Evolutionary conservation across 2,329 filamentous ascomycete genomes (phyloP), one percentile per base, ranked within the genome.

Genomic region (Hyphodiscus sp.): DNA sequence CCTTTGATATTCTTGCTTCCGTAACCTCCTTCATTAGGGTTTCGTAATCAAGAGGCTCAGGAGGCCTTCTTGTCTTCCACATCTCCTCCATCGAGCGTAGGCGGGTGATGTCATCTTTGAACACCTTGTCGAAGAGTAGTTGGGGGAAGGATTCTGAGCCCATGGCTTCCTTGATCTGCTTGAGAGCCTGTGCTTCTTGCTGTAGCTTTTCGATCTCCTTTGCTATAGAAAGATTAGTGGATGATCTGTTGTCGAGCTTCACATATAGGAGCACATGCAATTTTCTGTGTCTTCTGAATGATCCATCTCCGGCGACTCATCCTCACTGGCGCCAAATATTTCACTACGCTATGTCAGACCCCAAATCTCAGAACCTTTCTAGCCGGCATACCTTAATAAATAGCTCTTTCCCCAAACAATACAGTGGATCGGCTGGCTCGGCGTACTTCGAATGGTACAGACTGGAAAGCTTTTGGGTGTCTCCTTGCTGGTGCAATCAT

Each of bases 361-460:
- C n/a, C 41, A n/a, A 23, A 19, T 47, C n/a, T 44, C 16, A 42
- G 30, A 53, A 51, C 38, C 8, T 41, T 10, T 11, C 4, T 20
- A 8, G 20, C 19, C 1, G 38, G 59, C 67, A 56, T 65, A 75
- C 77, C 90, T 94, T 56, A 99, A 81, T 9, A 99, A 78, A 69
- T 97, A 99, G 69, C 91, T 96, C 73, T 97, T 99, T 19, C 82
- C 92, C 94, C 94, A 99, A 1, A 99, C 92, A 57, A 99, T 99
- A 73, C 94, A 97, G 72, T 99, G 94, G 44, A 99, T 97, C 0
- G 92, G 89, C 65, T 97, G 92, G 60, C 88, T 95, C 0, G 94
- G 94, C 0, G 91, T 99, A 69, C 90, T 96, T 69, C 94, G 83
- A 64, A 99, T 97, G 1, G 94, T 99, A 74, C 94, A 99, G 43